Conservation (phyloP, 371 early-diverging fungal genomes). For the Zychaea mexicana region DNA sequence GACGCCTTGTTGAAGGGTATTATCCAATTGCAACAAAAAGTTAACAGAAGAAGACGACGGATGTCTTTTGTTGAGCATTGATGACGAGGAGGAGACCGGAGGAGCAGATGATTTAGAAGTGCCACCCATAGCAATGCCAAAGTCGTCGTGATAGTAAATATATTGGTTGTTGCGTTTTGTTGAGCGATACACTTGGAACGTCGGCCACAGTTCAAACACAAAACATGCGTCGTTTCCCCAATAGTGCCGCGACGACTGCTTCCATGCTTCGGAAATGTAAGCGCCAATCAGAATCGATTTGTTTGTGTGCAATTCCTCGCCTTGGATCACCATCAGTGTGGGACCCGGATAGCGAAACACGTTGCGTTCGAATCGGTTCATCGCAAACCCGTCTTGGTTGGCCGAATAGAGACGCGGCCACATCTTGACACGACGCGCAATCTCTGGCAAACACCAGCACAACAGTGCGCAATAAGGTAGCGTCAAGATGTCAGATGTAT, state of each 20-base stretch:
- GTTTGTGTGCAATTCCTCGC: slow-evolving; percentile 5
- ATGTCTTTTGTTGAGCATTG: background rate
- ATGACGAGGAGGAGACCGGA: background rate
- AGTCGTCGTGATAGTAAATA: slow-evolving; percentile 53
- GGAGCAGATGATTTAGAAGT: slow-evolving; percentile 14
- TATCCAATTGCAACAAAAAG: slow-evolving; percentile 40
- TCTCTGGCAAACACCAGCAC: slow-evolving; percentile 50
- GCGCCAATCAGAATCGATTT: slow-evolving; percentile 44
- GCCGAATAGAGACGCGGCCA: slow-evolving; percentile 59
- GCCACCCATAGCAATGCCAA: slow-evolving; percentile 66
- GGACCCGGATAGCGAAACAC: slow-evolving; percentile 72
- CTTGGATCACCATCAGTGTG: slow-evolving; percentile 53
- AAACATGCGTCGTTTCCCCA: slow-evolving; percentile 58
- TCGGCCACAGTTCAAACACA: slow-evolving; percentile 60
- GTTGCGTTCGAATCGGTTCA: slow-evolving; percentile 66
- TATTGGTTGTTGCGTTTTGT: slow-evolving; percentile 38
- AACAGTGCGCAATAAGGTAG: slow-evolving; percentile 43
- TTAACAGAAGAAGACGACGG: too few species aligned
- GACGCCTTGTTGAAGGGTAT: slow-evolving; percentile 50
- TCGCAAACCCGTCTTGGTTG: slow-evolving; percentile 62
- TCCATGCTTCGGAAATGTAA: slow-evolving; percentile 63
- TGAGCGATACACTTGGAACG: slow-evolving; percentile 55
- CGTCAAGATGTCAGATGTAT: slow-evolving; percentile 39
- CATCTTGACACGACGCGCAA: slow-evolving; percentile 22
- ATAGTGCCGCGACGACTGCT: slow-evolving; percentile 45